A percentile compares a stretch with the other conserved stretches of the same genome.
These are phyloP conservation scores for Scheffersomyces quercinus DNA, from an alignment of 1,139 yeast species.

Conservation along the genomic window DNA sequence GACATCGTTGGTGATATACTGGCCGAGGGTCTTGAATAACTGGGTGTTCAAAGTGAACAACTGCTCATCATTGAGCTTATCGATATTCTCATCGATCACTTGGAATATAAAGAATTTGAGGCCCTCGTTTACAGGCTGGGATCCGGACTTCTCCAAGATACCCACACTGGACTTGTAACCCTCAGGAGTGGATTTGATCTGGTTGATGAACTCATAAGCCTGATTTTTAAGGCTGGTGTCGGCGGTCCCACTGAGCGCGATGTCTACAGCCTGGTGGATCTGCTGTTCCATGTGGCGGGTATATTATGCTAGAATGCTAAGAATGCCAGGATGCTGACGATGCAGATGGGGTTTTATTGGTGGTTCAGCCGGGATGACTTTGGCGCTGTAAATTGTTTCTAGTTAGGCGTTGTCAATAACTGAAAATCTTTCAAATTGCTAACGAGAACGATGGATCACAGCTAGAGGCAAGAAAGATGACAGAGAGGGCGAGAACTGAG, in stretches of 20 bases:
- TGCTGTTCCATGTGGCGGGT: conserved; percentile 67
- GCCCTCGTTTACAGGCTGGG: conserved; percentile 42
- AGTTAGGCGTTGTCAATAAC: too few relatives aligned
- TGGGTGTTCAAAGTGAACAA: conserved; percentile 43
- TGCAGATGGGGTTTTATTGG: too few relatives aligned
- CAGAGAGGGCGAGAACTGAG: too few relatives aligned
- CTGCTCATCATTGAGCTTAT: conserved; percentile 49
- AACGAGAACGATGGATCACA: too few relatives aligned
- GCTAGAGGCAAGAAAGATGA: too few relatives aligned
- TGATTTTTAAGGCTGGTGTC: conserved; percentile 72
- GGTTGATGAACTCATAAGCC: conserved; percentile 79
- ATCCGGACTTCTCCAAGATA: conserved; percentile 43
- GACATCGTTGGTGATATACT: conserved; percentile 26
- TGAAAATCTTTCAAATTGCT: too few relatives aligned
- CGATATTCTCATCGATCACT: conserved; percentile 69
- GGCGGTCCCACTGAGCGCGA: conserved; percentile 80
- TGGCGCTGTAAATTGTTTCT: too few relatives aligned
- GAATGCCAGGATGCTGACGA: too few relatives aligned
- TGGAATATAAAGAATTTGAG: conserved; percentile 79
- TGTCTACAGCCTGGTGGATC: conserved; percentile 89
- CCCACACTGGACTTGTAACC: conserved; percentile 80
- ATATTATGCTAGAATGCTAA: neutral
- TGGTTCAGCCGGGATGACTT: too few relatives aligned
- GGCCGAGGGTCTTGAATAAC: conserved; percentile 40
- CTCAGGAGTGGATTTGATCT: conserved; percentile 70